phyloP scores from a whole-genome alignment of 2,329 filamentous ascomycete genomes.

The Grosmannia clavigera region DNA sequence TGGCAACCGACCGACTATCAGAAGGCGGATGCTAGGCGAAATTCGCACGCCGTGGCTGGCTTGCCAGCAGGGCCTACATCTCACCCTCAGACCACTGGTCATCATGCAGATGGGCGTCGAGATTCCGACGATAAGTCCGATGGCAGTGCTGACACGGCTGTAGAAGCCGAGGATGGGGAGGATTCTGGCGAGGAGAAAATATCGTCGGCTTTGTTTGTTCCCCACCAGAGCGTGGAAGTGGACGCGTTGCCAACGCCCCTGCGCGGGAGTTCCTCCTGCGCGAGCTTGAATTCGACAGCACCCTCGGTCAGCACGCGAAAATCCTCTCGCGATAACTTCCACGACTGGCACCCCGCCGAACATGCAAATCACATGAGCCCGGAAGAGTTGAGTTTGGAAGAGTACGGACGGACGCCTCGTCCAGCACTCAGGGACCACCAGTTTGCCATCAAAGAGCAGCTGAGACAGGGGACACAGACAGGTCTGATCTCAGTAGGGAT shows the following conservation, averaged over 20 bases:
- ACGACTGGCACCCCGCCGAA: conserved; percentile 38
- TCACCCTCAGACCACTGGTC: not conserved
- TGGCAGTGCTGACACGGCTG: conserved; percentile 22
- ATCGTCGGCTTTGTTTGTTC: conserved; percentile 72
- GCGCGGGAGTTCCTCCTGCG: not conserved
- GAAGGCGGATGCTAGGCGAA: not conserved
- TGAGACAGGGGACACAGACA: not conserved
- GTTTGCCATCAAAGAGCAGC: not conserved
- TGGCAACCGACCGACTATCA: not conserved
- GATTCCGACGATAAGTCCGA: conserved; percentile 22
- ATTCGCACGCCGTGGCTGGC: not conserved
- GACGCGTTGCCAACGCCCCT: conserved; percentile 13
- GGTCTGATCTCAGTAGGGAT: conserved; percentile 12
- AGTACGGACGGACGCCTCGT: not conserved
- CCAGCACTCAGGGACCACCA: not conserved
- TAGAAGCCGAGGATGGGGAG: conserved; percentile 35
- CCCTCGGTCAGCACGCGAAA: conserved; percentile 10
- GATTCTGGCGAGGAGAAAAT: conserved; percentile 73
- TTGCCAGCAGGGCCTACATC: not conserved
- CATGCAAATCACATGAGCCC: not conserved
- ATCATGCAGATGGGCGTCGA: conserved; percentile 15
- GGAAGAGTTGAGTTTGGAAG: not conserved
- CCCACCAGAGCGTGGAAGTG: conserved; percentile 50
- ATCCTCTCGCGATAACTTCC: conserved; percentile 23
- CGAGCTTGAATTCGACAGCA: conserved; percentile 2